Conservation (phyloP, 2,329 filamentous ascomycete species). For the Ceratocystis alfenasii region DNA sequence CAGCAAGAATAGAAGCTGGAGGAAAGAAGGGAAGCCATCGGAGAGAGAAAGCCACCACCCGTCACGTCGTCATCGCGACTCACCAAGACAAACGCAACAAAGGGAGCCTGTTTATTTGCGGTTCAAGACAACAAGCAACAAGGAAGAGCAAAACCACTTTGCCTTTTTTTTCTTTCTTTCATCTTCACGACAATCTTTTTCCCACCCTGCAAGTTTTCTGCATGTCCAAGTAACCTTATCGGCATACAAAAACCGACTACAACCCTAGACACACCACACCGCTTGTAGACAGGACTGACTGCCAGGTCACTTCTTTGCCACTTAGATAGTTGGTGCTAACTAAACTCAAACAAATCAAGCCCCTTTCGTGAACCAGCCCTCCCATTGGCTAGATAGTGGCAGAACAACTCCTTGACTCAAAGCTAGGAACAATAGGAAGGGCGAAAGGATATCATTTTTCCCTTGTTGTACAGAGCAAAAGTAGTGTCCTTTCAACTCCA, state of each 20-base stretch:
- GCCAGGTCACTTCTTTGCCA: neutral
- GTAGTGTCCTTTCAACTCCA: too few relatives aligned
- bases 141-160: neutral
- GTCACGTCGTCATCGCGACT: too few relatives aligned
- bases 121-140: neutral
- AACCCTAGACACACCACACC: conserved; percentile 1
- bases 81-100: too few relatives aligned
- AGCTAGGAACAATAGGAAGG: neutral
- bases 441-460: neutral
- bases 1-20: neutral
- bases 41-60: neutral
- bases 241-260: neutral
- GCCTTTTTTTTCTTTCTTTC: neutral
- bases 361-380: too few relatives aligned
- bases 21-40: neutral
- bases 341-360: neutral
- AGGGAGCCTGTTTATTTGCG: too few relatives aligned
- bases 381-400: neutral
- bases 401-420: neutral
- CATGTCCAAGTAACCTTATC: conserved; percentile 9
- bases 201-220: neutral
- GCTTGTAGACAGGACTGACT: neutral
- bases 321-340: neutral
- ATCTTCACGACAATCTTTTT: neutral
- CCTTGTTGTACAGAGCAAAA: too few relatives aligned